These are phyloP conservation scores for Citrus trifoliata DNA, from an alignment of 345 rosid genomes.

Conservation along the genomic window DNA sequence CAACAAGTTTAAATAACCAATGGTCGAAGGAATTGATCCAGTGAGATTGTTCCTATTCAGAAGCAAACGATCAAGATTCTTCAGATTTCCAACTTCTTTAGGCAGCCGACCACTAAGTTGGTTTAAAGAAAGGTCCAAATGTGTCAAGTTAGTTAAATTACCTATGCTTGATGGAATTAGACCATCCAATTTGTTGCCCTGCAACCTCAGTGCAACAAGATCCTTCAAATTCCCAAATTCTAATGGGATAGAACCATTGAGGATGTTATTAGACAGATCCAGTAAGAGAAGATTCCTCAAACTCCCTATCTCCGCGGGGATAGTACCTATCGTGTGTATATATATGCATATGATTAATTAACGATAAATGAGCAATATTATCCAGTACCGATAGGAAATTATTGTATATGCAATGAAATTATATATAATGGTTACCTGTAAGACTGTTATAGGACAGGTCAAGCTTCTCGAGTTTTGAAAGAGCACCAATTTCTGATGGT, in stretches of 20 bases:
- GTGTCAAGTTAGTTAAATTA: neutral
- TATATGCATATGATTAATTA: too few relatives aligned
- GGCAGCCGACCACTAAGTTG: neutral
- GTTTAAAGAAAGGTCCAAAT: neutral
- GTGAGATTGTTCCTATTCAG: neutral
- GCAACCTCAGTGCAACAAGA: accelerated
- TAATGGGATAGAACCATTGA: neutral
- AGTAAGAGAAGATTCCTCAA: accelerated
- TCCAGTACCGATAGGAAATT: too few relatives aligned
- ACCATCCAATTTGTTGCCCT: too few relatives aligned
- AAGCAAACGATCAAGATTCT: accelerated
- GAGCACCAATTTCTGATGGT: too few relatives aligned
- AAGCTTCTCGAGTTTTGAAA: too few relatives aligned
- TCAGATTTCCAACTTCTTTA: neutral
- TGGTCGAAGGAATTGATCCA: neutral
- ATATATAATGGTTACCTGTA: too few relatives aligned
- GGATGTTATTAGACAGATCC: accelerated
- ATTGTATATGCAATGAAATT: too few relatives aligned
- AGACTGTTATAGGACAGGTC: too few relatives aligned
- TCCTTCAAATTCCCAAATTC: too few relatives aligned
- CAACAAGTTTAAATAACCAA: neutral
- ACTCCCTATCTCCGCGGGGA: neutral
- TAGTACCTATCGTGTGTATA: neutral
- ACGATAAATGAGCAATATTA: too few relatives aligned
- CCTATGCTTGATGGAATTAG: neutral